phyloP scores from a whole-genome alignment of 2,329 filamentous ascomycete genomes.

The Aspergillus felis region DNA sequence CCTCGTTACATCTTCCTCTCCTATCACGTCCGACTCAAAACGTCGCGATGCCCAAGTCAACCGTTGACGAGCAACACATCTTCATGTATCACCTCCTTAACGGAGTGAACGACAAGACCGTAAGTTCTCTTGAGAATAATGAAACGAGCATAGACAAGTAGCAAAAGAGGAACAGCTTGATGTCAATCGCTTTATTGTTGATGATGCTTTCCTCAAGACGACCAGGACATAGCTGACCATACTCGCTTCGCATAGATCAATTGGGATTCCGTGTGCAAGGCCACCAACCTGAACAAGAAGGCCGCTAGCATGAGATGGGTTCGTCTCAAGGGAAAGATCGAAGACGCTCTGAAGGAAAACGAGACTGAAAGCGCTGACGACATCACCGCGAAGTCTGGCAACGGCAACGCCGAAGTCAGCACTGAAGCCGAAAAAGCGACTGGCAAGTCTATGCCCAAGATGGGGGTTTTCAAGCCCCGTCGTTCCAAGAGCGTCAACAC shows the following conservation, averaged over 20 bases:
- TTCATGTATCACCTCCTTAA: not conserved
- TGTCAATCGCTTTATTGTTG: not conserved
- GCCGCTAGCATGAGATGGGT: constrained; percentile 15
- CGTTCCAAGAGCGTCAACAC: not conserved
- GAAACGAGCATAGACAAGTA: not conserved
- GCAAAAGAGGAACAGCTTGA: not conserved
- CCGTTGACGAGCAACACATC: not conserved
- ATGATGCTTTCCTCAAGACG: not conserved
- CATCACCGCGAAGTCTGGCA: constrained; percentile 1
- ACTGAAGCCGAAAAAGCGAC: not conserved
- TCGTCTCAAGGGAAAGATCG: constrained; percentile 9
- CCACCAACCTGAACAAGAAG: constrained; percentile 8
- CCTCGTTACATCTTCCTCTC: not conserved
- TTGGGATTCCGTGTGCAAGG: constrained; percentile 24
- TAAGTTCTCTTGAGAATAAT: not conserved
- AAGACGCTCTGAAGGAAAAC: constrained; percentile 1
- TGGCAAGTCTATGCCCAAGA: not conserved
- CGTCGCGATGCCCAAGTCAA: not conserved
- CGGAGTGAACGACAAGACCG: not conserved
- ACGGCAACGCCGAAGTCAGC: not conserved
- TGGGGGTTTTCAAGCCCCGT: not conserved
- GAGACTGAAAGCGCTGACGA: constrained; percentile 6
- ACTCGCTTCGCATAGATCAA: constrained; percentile 30
- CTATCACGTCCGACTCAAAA: not conserved
- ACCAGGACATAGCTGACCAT: not conserved